Conservation (phyloP, 306 rosid genomes). For the Dryas alaskensis region DNA sequence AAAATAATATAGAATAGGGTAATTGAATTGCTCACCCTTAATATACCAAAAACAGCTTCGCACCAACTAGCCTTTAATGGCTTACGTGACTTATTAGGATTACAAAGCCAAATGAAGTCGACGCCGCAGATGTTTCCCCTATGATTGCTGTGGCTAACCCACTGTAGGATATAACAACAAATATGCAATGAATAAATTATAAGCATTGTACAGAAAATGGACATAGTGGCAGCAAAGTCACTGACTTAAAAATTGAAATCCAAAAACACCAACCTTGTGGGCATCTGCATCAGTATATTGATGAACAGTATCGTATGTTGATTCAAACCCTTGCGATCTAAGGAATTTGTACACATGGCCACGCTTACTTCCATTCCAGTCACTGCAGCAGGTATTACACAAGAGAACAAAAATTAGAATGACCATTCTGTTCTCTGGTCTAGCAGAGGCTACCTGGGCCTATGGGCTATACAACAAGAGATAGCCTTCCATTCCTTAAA, state of each 20-base stretch:
- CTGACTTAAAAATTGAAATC: background rate
- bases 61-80: slow-evolving; percentile 85
- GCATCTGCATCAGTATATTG: slow-evolving; percentile 74
- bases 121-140: slow-evolving; percentile 97
- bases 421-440: background rate
- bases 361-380: slow-evolving; percentile 98
- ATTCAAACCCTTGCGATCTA: slow-evolving; percentile 88
- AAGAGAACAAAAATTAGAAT: background rate
- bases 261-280: slow-evolving; percentile 54
- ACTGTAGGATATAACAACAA: slow-evolving; percentile 44
- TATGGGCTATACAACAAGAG: background rate
- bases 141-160: slow-evolving; percentile 98
- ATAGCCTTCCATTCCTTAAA: background rate
- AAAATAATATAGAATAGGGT: background rate
- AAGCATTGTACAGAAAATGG: background rate
- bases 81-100: slow-evolving; percentile 74
- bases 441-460: background rate
- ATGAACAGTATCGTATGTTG: slow-evolving; percentile 91
- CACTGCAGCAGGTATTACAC: slow-evolving; percentile 48
- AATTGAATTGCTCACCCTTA: slow-evolving; percentile 47
- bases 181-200: background rate
- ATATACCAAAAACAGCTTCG: slow-evolving; percentile 86
- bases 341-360: slow-evolving; percentile 93
- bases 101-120: slow-evolving; percentile 96
- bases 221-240: background rate